Base-by-base conservation (phyloP, 345 rosid species). In the Salix arbutifolia region DNA sequence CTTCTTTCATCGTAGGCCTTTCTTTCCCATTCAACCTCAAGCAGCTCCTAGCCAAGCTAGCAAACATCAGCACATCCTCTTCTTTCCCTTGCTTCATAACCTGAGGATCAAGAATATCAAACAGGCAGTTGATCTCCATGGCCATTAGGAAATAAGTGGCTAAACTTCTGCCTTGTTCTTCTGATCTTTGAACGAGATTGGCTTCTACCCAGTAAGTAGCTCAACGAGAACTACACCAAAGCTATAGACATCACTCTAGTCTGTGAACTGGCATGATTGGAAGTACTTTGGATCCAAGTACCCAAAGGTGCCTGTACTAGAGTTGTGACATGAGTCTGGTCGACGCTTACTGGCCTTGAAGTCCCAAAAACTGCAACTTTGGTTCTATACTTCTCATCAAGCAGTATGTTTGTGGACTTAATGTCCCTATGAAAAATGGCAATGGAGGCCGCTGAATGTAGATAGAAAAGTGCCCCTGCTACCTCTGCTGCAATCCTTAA, bases 1-100 rank as follows among this genome's bases (percentile, higher is more conserved):
- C 76, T 25, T n/a, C 53, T 38, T 73, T 61, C 69, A 73, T 73
- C 12, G 76, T 25, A 4, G 76, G 69, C 35, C 76, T 38, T 10
- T 38, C 62, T 21, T 42, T 73, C 37, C 76, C 58, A 17, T 73
- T 61, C 37, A 58, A 23, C 35, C 26, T 38, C 56, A 61, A 26
- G 48, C 69, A 73, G 40, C 37, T 40, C 62, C 31, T 73, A 60
- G 76, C 69, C 26, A 38, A 28, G 46, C 40, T 37, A 12, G 76
- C 76, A 21, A 73, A 38, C 2, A 33, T 38, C 11, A 31, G 3
- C 5, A 73, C 40, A 1, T 37, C 76, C 62, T 73, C 76, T 61
- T 35, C 38, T 5, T 1, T 18, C 5, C 52, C 38, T 18, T 73
- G 53, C 37, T 61, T 73, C 11, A 31, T 6, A 13, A 73, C 56